Base-by-base conservation (phyloP, 768 basidiomycete species). In the Podaxis sp. region DNA sequence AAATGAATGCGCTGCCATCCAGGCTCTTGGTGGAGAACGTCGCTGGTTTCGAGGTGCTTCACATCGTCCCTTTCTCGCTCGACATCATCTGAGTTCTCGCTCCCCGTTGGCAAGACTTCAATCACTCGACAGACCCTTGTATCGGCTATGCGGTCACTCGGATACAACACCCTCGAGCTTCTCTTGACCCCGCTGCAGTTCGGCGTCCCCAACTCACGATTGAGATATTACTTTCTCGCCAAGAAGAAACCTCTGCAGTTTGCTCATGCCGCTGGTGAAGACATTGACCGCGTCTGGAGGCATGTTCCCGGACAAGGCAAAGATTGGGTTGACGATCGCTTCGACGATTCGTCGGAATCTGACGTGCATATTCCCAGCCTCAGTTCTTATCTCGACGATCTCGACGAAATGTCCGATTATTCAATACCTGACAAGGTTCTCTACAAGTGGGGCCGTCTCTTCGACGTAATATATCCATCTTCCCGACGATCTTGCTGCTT, bases 141-240 rank as follows among this genome's bases (percentile, higher is more conserved):
- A 0, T 76, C 78, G 15, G 80, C 78, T 9, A 77, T 94, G 9
- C 74, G 72, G 38, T 74, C 72, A 0, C 77, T 89, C 3, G 84
- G 84, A 22, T 93, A 93, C 69, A 69, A 70, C 6, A 81, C 78
- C 0, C 68, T 78, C 24, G 91, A 94, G 72, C 77, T 91, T 24
- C 75, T 90, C 9, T 73, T 94, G 54, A 92, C 87, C 26, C 92
- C 92, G 0, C 73, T 91, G 4, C 91, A 93, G 70, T 91, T 89
- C 64, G 86, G 88, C 17, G 85, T 92, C 15, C 92, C 92, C 7
- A 94, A 93, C 69, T 94, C 92, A 19, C 86, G 92, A 22, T 75
- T 91, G 64, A 82, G 92, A 26, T 93, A 93, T 70, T 93, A 94
- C 67, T 78, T 92, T 19, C 82, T 94, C 0, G 92, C 91, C 9